Evolutionary conservation across 208 protist species (phyloP).

Genomic region (Leishmania arabica): DNA sequence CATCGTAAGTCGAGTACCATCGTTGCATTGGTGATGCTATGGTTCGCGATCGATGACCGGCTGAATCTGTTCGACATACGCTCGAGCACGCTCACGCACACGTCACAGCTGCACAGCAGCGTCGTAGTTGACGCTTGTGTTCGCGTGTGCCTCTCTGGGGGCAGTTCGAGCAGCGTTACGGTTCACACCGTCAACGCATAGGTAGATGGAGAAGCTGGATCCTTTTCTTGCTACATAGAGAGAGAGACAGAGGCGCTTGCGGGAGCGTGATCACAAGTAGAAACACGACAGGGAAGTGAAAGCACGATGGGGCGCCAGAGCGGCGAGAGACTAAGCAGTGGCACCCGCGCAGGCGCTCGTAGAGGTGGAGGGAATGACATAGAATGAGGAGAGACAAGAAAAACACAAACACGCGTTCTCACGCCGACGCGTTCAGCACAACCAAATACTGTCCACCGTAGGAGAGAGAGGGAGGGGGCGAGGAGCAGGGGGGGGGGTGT

Average conservation of each 20-base stretch:
- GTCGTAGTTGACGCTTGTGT: background rate
- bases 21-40: too few species aligned
- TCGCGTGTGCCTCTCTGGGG: background rate
- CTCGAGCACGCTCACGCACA: background rate
- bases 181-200: background rate
- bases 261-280: background rate
- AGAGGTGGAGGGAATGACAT: background rate
- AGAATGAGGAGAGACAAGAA: background rate
- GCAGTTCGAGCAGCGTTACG: background rate
- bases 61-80: background rate
- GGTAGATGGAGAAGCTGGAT: background rate
- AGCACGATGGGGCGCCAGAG: background rate
- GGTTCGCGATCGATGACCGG: background rate
- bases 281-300: background rate
- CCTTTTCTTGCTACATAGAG: background rate
- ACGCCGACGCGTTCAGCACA: background rate
- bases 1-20: background rate
- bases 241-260: background rate
- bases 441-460: too few species aligned
- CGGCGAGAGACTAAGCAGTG: background rate
- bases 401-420: background rate
- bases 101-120: background rate
- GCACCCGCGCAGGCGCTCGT: background rate
- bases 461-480: too few species aligned
- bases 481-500: background rate